Percentiles rank a stretch among this genome's conserved stretches.
Evolutionary conservation across 2,329 filamentous ascomycete species (phyloP).

Genomic region (Penicillium verrucosum): DNA sequence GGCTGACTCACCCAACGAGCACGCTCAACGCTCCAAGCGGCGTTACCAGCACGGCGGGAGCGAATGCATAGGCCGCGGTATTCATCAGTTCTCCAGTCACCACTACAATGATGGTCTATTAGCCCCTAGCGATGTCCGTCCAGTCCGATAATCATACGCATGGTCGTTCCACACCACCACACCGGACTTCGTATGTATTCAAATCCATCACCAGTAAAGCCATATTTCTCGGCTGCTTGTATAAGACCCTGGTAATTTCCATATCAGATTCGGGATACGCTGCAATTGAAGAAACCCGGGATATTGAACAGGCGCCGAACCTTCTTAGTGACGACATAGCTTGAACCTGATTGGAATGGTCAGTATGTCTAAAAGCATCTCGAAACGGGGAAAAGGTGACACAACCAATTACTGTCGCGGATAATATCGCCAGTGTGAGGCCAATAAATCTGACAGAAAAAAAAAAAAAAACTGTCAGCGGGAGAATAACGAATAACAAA

Average conservation of each 20-base stretch:
- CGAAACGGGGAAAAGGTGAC: background rate
- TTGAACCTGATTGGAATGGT: background rate
- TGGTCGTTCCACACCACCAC: constrained; percentile 94
- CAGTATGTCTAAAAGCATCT: background rate
- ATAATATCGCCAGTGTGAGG: background rate
- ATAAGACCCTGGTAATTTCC: constrained; percentile 67
- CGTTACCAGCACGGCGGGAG: constrained; percentile 93
- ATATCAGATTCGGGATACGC: constrained; percentile 16
- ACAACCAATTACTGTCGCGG: background rate
- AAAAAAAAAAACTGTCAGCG: background rate
- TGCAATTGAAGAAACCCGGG: background rate
- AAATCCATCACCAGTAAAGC: constrained; percentile 94
- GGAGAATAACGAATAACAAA: background rate
- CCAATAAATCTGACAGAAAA: background rate
- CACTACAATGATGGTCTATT: constrained; percentile 54
- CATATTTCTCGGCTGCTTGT: constrained; percentile 84
- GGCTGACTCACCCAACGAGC: constrained; percentile 65
- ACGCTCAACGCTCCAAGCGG: constrained; percentile 91
- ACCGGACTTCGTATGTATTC: constrained; percentile 78
- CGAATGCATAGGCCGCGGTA: constrained; percentile 97
- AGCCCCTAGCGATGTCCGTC: constrained; percentile 22
- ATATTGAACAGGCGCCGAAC: background rate
- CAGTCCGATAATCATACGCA: constrained; percentile 53
- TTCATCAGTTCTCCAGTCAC: constrained; percentile 91
- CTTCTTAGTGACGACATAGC: background rate